Base-by-base conservation (phyloP, 768 basidiomycete genomes). In the Pleurotus pulmonarius region DNA sequence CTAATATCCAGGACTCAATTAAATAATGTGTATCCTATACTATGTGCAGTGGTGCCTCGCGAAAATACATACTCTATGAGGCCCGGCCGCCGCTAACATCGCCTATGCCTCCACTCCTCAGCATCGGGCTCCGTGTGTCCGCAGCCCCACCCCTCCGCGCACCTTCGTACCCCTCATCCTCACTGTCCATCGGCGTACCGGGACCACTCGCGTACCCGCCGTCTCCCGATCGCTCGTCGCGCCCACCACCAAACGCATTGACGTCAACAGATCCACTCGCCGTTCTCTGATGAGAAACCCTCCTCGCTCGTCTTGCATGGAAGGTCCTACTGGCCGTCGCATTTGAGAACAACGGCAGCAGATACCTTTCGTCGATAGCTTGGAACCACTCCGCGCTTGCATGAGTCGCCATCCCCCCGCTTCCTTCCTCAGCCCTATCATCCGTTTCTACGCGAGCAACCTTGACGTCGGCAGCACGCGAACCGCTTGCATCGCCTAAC, bases 271-370 rank as follows among this genome's bases (percentile, higher is more conserved):
- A 47, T 46, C 63, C 15, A 55, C 70, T n/a, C 65, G 58, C 1
- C 66, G 38, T 53, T 6, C 51, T 39, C 71, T 13, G 75, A 67
- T 4, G 73, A 65, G 12, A 53, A 3, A 70, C 70, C 59, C 86
- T 74, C 46, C 87, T 78, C 5, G 86, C 86, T 47, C 82, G 75
- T 26, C 89, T 83, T 2, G 92, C 91, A 63, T 94, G 86, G 77
- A 91, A 92, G 59, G 87, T 88, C 63, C 92, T 78, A 60, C 88
- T 91, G 15, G 92, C 92, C 0, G 92, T 93, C 13, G 90, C 91
- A 65, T 94, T 94, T 47, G 92, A 92, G 75, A 94, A 98, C 38
- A 98, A 75, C 18, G 95, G 95, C 2, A 98, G 72, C 16, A 99
- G 75, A 69, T 96, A 99, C 61, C 93, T 82, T 73, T 99, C 94